Evolutionary conservation across 2,329 filamentous ascomycete species (phyloP).

Genomic region (Cladobotryum protrusum): DNA sequence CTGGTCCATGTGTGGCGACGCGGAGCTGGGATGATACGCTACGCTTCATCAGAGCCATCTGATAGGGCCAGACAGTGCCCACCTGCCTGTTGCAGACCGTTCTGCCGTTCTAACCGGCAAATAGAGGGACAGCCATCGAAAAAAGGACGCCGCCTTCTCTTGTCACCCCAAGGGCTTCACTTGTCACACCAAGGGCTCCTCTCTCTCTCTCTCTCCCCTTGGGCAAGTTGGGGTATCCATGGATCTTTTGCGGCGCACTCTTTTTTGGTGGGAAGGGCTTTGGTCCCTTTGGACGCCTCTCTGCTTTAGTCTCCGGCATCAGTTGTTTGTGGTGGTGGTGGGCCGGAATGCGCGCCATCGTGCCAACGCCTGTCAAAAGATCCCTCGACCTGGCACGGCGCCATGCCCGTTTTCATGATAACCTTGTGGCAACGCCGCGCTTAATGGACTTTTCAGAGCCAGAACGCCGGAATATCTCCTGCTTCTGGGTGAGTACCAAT

Average conservation of each 20-base stretch:
- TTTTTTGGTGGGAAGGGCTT: no score
- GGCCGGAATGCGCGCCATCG: not conserved
- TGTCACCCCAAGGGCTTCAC: no score
- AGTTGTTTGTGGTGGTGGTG: no score
- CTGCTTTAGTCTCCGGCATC: no score
- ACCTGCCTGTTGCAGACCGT: not conserved
- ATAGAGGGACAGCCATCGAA: not conserved
- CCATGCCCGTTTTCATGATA: not conserved
- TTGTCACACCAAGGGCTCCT: no score
- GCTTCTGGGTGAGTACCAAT: no score
- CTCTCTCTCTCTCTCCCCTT: no score
- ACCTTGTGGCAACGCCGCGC: not conserved
- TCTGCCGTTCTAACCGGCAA: not conserved
- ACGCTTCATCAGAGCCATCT: no score
- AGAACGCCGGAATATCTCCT: no score
- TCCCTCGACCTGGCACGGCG: not conserved
- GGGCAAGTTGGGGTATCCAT: not conserved
- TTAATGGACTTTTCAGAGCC: not conserved
- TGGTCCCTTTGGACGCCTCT: no score
- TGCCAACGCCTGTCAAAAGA: not conserved
- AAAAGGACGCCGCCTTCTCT: not conserved
- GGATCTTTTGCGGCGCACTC: not conserved
- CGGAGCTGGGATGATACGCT: not conserved
- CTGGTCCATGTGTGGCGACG: not conserved
- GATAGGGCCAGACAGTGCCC: not conserved